Evolutionary conservation across 164 flowering plant genomes (phyloP), one percentile per base, ranked within the genome.

Genomic region (Stephania yunnanensis): DNA sequence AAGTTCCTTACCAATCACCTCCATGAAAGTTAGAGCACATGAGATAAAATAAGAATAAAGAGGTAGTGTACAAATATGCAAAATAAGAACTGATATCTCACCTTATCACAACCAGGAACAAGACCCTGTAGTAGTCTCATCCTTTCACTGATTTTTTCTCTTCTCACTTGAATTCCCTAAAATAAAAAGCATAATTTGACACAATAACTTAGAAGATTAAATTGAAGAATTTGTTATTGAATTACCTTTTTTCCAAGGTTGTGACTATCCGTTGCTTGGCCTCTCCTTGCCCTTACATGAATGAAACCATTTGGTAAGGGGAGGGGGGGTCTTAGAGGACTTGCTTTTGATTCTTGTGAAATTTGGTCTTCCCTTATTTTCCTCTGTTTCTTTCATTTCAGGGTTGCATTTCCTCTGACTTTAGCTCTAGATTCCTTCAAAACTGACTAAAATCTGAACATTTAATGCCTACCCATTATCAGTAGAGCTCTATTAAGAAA

Each of bases 211-310:
- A 12, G 69, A 55, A 53, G 10, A 31, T 22, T 25, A 82, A 29
- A 81, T 81, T 31, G 73, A 75, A 36, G 42, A 36, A n/a, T 68
- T 70, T 65, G 73, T 64, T 25, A 0, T 25, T 22, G 77, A 77
- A 77, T 68, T 87, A 94, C 98, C 90, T 97, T 91, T 79, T 94
- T 97, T 44, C 97, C 98, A 71, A 94, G 87, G 87, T 97, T 91
- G 85, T 94, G 98, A 80, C 95, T 91, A 70, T 92, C 97, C 69
- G 98, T 94, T 55, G 98, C 98, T 84, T 94, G 92, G 53, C 98
- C 98, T 76, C 98, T 93, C 67, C 97, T 87, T 63, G 97, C 98
- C 81, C 98, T 88, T 8, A 91, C 97, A 82, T 89, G 97, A 84
- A 94, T 87, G 85, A 89, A 92, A 19, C 88, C 93, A 53, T 71